phyloP scores from a whole-genome alignment of 176 grass and related monocot species.

The Elymus sibiricus region DNA sequence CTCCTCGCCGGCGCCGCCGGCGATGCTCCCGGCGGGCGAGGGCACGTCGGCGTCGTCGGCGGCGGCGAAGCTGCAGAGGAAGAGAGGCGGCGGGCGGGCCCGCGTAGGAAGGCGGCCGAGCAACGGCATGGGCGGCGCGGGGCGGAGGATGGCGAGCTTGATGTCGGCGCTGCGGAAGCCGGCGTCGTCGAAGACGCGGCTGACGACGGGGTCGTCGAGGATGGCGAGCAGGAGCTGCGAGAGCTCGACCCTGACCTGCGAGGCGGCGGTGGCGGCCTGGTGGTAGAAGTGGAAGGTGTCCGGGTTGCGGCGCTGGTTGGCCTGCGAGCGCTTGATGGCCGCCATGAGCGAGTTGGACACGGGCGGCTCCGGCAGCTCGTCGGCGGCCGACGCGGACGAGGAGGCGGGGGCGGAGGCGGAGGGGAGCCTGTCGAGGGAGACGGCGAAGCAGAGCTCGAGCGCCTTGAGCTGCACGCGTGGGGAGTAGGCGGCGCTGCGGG shows the following conservation, averaged over 20 bases:
- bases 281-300: conserved; percentile 86
- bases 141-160: conserved; percentile 78
- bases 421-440: conserved; percentile 65
- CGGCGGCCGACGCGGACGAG: background rate
- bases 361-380: conserved; percentile 34
- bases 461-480: conserved; percentile 89
- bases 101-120: conserved; percentile 31
- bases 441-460: conserved; percentile 77
- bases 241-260: conserved; percentile 76
- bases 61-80: conserved; percentile 78
- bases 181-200: conserved; percentile 86
- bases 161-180: conserved; percentile 74
- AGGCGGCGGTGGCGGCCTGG: conserved; percentile 3
- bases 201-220: conserved; percentile 89
- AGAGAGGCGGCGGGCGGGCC: conserved; percentile 64
- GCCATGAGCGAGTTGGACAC: conserved; percentile 94
- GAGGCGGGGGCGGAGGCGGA: conserved; percentile 8
- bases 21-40: conserved; percentile 29
- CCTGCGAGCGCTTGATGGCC: conserved; percentile 87
- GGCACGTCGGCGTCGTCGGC: conserved; percentile 53
- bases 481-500: conserved; percentile 66
- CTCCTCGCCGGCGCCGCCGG: conserved; percentile 39
- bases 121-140: conserved; percentile 50
- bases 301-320: conserved; percentile 69
- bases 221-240: conserved; percentile 75